phyloP scores from a whole-genome alignment of 768 basidiomycete genomes.

The Pisolithus tinctorius region DNA sequence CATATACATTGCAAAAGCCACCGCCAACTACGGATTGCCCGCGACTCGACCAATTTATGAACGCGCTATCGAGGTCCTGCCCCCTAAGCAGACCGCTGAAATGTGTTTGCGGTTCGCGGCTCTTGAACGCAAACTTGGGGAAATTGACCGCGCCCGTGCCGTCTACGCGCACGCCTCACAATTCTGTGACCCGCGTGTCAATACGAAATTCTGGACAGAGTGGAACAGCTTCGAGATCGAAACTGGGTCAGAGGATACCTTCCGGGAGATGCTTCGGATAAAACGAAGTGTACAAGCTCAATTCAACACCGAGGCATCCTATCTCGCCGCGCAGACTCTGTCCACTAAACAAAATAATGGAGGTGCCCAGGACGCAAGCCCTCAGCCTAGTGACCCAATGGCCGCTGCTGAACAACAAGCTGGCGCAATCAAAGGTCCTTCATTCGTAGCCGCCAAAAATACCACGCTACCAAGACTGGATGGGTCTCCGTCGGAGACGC shows the following conservation, averaged over 20 bases:
- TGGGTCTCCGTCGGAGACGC: conserved; percentile 25
- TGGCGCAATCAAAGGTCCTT: conserved; percentile 47
- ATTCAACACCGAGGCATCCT: conserved; percentile 96
- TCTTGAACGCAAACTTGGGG: conserved; percentile 95
- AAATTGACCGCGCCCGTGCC: conserved; percentile 95
- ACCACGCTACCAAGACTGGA: conserved; percentile 37
- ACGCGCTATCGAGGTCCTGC: conserved; percentile 86
- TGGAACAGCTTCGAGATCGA: conserved; percentile 99
- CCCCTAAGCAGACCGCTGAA: conserved; percentile 90
- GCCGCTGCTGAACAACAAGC: conserved; percentile 72
- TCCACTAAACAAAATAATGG: conserved; percentile 57
- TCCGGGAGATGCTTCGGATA: conserved; percentile 91
- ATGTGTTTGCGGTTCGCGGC: conserved; percentile 97
- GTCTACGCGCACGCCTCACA: conserved; percentile 98
- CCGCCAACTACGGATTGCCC: conserved; percentile 91
- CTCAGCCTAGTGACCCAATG: conserved; percentile 68
- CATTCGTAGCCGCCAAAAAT: conserved; percentile 74
- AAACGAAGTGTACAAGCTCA: conserved; percentile 97
- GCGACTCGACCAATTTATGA: conserved; percentile 97
- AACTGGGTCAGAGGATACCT: conserved; percentile 97
- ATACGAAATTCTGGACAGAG: conserved; percentile 91
- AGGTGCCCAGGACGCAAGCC: conserved; percentile 38
- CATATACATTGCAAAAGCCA: conserved; percentile 95
- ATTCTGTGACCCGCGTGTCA: conserved; percentile 93
- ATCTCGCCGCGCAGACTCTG: conserved; percentile 85